A percentile compares a stretch with the other conserved stretches of the same genome.
Evolutionary conservation across 108 stramenopile genomes (phyloP).

Genomic region (Nitzschia putrida): DNA sequence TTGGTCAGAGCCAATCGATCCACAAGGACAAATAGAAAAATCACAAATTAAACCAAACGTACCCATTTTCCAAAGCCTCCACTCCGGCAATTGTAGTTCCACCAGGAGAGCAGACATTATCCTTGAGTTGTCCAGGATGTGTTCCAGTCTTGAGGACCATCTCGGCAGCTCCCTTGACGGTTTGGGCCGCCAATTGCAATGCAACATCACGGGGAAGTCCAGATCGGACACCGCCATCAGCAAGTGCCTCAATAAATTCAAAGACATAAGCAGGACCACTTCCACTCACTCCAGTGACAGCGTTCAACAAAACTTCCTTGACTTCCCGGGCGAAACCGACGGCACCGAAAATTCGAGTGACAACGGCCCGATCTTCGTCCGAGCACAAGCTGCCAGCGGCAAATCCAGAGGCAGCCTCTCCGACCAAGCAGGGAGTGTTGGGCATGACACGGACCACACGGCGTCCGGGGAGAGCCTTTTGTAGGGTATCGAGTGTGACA

Average conservation of each 20-base stretch:
- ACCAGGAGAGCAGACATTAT: slow-evolving; percentile 88
- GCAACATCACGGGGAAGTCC: slow-evolving; percentile 89
- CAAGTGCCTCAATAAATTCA: slow-evolving; percentile 93
- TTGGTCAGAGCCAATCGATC: not conserved
- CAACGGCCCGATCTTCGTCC: slow-evolving; percentile 69
- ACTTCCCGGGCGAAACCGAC: slow-evolving; percentile 82
- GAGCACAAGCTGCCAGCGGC: slow-evolving; percentile 69
- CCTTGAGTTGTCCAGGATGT: slow-evolving; percentile 93
- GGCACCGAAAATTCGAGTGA: slow-evolving; percentile 70
- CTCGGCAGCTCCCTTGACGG: slow-evolving; percentile 94
- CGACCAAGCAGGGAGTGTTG: slow-evolving; percentile 92
- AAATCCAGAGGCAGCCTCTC: slow-evolving; percentile 84
- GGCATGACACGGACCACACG: slow-evolving; percentile 94
- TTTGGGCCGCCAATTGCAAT: slow-evolving; percentile 89
- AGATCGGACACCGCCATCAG: slow-evolving; percentile 94
- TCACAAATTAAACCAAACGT: slow-evolving; percentile 11
- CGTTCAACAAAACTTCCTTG: slow-evolving; percentile 76
- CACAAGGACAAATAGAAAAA: not conserved
- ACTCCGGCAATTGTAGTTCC: slow-evolving; percentile 96
- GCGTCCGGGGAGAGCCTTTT: slow-evolving; percentile 55
- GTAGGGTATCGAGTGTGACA: slow-evolving; percentile 67
- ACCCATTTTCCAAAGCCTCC: slow-evolving; percentile 88
- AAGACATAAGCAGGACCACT: slow-evolving; percentile 96
- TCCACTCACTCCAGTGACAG: slow-evolving; percentile 93
- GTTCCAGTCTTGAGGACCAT: slow-evolving; percentile 90